Base-by-base conservation (phyloP, 2,329 filamentous ascomycete genomes). In the Gaeumannomyces tritici region DNA sequence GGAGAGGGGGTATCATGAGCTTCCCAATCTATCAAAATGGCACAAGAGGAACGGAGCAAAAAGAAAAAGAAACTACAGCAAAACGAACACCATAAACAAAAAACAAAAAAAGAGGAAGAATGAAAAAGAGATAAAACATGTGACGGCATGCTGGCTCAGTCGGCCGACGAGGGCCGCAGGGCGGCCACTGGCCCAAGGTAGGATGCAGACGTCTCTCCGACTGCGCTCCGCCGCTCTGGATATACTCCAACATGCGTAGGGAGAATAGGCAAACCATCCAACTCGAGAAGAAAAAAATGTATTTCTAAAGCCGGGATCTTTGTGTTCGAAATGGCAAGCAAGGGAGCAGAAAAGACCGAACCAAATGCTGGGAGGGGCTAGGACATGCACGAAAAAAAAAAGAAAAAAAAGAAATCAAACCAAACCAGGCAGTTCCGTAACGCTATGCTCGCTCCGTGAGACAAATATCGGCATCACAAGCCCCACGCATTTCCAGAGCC, bases 1-100 rank as follows among this genome's bases (percentile, higher is more conserved):
- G 35, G 35, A 42, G 42, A 2, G 18, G 42, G 64, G 65, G 65
- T 66, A 66, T 66, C 65, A 66, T 66, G 63, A 61, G 66, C 63
- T 65, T 64, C 65, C 55, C 61, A 59, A 62, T 59, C 61, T 62
- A 57, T 58, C 21, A n/a, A n/a, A 56, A 56, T 56, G 26, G 55
- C 24, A 59, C 15, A 59, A 7, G 28, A 29, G 21, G 28, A 29
- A 33, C 55, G 6, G 4, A 55, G 24, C 18, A 31, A 11, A 35
- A 26, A 55, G 35, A 55, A 6, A 56, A 29, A 31, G 15, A 24
- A 21, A 55, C 28, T 11, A 12, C 31, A 33, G 8, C 31, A 55
- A 33, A 31, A 5, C 24, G 26, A 27, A 27, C 55, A 18, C 24
- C 26, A 56, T 8, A 51, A 18, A 15, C 13, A 42, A 13, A 13